Conservation (phyloP, 2,329 filamentous ascomycete genomes). For the Arthrobotrys pseudoclavata region DNA sequence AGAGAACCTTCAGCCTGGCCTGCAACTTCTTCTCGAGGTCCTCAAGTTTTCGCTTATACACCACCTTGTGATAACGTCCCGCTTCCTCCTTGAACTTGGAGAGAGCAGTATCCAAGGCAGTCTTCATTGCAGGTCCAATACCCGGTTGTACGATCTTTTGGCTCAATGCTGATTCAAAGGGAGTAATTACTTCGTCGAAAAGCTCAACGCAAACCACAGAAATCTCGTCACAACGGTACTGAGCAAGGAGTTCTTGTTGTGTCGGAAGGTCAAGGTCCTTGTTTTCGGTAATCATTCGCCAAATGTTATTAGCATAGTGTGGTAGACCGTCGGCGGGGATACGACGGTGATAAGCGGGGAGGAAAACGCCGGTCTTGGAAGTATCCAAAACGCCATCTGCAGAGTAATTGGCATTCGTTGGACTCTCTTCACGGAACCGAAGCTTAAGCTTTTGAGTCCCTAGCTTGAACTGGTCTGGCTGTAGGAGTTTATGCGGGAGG, state of each 20-base stretch:
- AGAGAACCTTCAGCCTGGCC: conserved; percentile 86
- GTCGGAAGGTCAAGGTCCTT: conserved; percentile 97
- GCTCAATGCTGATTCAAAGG: conserved; percentile 83
- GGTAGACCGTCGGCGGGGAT: conserved; percentile 98
- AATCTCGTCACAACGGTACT: conserved; percentile 98
- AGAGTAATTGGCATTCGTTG: conserved; percentile 72
- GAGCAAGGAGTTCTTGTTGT: conserved; percentile 94
- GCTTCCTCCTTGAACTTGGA: conserved; percentile 91
- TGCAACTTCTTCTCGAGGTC: conserved; percentile 92
- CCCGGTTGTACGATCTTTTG: conserved; percentile 81
- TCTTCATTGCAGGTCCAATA: conserved; percentile 80
- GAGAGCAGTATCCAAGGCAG: conserved; percentile 79
- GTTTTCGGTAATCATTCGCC: conserved; percentile 99
- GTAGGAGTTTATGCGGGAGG: conserved; percentile 94
- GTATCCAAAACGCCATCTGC: conserved; percentile 47
- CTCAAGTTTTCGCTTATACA: conserved; percentile 85
- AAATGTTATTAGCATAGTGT: conserved; percentile 90
- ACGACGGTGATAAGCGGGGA: conserved; percentile 93
- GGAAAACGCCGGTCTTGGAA: conserved; percentile 75
- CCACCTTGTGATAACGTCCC: conserved; percentile 95
- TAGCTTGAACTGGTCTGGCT: conserved; percentile 87
- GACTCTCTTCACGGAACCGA: conserved; percentile 84
- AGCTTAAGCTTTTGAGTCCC: conserved; percentile 84
- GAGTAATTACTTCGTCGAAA: conserved; percentile 85
- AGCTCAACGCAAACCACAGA: conserved; percentile 84